Evolutionary conservation across 2,329 filamentous ascomycete genomes (phyloP).

Genomic region (Lasiodiplodia citricola): DNA sequence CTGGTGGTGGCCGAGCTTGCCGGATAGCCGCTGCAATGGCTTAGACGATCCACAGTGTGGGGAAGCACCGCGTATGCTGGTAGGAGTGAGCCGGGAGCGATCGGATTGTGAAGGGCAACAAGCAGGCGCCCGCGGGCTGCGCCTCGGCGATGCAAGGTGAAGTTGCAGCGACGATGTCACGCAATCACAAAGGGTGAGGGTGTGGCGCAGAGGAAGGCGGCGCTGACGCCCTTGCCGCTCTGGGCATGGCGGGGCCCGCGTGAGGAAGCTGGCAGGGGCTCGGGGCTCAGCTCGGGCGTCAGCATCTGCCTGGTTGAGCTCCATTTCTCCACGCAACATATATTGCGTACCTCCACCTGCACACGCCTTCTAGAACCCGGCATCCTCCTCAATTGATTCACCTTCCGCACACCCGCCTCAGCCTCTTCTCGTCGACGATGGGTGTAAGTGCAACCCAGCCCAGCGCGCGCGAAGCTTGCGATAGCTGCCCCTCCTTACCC

Average conservation of each 20-base stretch:
- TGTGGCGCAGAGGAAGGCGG: conserved; percentile 12
- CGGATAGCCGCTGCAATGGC: conserved; percentile 14
- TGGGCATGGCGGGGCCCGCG: conserved; percentile 3
- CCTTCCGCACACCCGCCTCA: background rate
- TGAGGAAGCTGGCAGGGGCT: background rate
- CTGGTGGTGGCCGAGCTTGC: background rate
- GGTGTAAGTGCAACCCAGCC: conserved; percentile 23
- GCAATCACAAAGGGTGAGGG: background rate
- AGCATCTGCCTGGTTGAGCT: conserved; percentile 5
- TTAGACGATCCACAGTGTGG: conserved; percentile 16
- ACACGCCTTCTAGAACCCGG: conserved; percentile 4
- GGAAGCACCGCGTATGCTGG: conserved; percentile 4
- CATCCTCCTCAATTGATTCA: conserved; percentile 4
- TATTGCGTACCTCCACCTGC: conserved; percentile 17
- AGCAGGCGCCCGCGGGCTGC: background rate
- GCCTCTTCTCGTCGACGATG: conserved; percentile 1
- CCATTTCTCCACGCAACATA: conserved; percentile 17
- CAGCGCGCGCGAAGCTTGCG: background rate
- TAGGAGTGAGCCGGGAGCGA: conserved; percentile 12
- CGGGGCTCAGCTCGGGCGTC: conserved; percentile 14
- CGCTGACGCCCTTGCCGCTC: conserved; percentile 5
- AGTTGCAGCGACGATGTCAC: background rate
- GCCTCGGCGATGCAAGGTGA: background rate
- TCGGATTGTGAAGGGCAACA: background rate
- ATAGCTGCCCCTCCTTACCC: conserved; percentile 28